phyloP scores from a whole-genome alignment of 1,139 yeast species.

The Komagataea norvegica region DNA sequence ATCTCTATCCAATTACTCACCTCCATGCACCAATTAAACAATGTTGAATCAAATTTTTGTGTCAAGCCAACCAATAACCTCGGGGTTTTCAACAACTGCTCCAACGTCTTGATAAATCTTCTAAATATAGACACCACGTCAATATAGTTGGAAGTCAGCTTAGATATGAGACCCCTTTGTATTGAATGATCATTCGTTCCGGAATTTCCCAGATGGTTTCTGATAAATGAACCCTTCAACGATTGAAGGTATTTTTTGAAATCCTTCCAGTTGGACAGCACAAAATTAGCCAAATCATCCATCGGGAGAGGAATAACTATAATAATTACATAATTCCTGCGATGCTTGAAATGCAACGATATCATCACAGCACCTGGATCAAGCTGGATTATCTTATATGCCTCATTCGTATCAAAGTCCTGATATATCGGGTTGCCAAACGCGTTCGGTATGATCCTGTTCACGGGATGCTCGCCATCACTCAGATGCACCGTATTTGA shows the following conservation, averaged over 20 bases:
- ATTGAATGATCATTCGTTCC: not conserved
- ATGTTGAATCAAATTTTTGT: conserved; percentile 22
- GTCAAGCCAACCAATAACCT: conserved; percentile 32
- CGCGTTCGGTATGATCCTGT: conserved; percentile 18
- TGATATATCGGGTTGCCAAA: conserved; percentile 27
- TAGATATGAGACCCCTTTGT: no score
- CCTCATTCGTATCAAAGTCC: conserved; percentile 17
- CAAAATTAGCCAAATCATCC: conserved; percentile 11
- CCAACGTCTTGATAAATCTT: conserved; percentile 28
- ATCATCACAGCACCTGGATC: conserved; percentile 17
- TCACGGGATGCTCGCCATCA: conserved; percentile 25
- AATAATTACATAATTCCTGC: conserved; percentile 18
- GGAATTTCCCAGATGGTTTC: conserved; percentile 14
- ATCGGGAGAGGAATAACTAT: conserved; percentile 18
- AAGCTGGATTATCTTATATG: conserved; percentile 9
- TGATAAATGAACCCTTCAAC: conserved; percentile 17
- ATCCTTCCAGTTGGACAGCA: conserved; percentile 21
- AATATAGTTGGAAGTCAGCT: conserved; percentile 15
- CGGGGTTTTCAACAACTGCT: conserved; percentile 30
- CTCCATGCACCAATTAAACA: conserved; percentile 51
- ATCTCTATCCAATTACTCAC: conserved; percentile 57
- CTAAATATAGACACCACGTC: conserved; percentile 26
- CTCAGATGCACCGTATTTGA: conserved; percentile 13
- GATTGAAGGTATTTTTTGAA: conserved; percentile 14
- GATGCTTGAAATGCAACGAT: conserved; percentile 18